Base-by-base conservation (phyloP, 441 rosid genomes). In the Aquilaria agallochum region DNA sequence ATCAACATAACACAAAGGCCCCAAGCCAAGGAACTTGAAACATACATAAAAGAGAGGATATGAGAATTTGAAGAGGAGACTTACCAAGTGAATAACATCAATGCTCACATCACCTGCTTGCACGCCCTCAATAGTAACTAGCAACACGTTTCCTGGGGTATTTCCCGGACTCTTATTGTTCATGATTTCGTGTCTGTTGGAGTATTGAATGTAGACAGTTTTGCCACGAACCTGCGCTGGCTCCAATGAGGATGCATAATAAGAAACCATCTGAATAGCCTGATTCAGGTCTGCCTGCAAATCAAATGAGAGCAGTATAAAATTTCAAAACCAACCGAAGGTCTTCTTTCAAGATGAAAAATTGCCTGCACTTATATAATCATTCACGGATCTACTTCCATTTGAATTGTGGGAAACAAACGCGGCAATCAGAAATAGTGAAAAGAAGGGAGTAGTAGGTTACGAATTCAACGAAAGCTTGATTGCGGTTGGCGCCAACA, bases 161-260 rank as follows among this genome's bases (percentile, higher is more conserved):
- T 92, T 98, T 42, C 98, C 97, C n/a, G 99, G 99, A 73, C 96
- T 90, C 89, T 88, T 94, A 74, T 87, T 95, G 85, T 92, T 93
- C 53, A 95, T 97, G 56, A 95, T 95, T 65, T 95, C 99, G 72
- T 90, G 97, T 31, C 99, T 83, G 65, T 95, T 92, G 1, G 99
- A 95, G 69, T 95, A 92, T 67, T 95, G 99, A 67, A 92, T 92
- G 63, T 95, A 95, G 52, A 95, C 98, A 13, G 96, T 84, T 75
- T 95, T 95, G 9, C 99, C 98, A n/a, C 99, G 95, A 73, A 92
- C 84, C 67, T 95, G 97, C 2, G 98, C 99, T 1, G 97, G 97
- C 70, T 95, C 99, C 3, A 97, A 92, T 10, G 98, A 92, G 4
- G 99, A 92, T 53, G 98, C 99, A 67, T 95, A 92, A 71, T 92